Conservation (phyloP, 2,329 filamentous ascomycete species). For the Diplodia corticola region DNA sequence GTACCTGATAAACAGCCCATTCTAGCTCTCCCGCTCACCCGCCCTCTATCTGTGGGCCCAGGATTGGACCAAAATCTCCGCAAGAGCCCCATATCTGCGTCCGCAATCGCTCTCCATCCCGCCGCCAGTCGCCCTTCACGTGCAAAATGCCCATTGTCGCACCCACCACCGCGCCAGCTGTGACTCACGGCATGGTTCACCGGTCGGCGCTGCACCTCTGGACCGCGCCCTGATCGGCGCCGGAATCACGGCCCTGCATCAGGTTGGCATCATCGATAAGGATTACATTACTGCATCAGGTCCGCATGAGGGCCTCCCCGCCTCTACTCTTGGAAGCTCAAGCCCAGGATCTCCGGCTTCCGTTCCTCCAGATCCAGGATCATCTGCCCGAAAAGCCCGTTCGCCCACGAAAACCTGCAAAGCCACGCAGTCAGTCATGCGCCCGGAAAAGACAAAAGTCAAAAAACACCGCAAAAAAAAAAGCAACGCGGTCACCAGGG, state of each 20-base stretch:
- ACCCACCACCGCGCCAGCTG: background rate
- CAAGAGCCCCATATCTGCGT: background rate
- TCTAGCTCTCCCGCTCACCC: constrained; percentile 1
- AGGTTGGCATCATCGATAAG: background rate
- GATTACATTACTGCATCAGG: constrained; percentile 17
- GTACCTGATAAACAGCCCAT: constrained; percentile 21
- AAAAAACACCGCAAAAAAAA: no score
- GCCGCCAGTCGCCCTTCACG: background rate
- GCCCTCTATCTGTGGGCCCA: background rate
- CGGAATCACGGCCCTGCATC: background rate
- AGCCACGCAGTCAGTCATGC: constrained; percentile 6
- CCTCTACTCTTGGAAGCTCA: constrained; percentile 42
- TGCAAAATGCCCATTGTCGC: background rate
- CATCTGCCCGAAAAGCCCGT: constrained; percentile 54
- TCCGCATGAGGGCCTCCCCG: background rate
- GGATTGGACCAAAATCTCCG: background rate
- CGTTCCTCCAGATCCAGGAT: constrained; percentile 48
- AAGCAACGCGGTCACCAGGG: background rate
- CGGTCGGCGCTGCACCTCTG: constrained; percentile 8
- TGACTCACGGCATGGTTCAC: constrained; percentile 18
- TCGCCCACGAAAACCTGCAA: constrained; percentile 51
- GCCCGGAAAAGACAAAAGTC: background rate
- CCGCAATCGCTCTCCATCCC: background rate
- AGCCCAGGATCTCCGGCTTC: constrained; percentile 45
- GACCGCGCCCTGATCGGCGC: constrained; percentile 1